Percentiles rank a stretch among this genome's conserved stretches.
Evolutionary conservation across 1,139 yeast genomes (phyloP).

Genomic region (Kazachstania sp.): DNA sequence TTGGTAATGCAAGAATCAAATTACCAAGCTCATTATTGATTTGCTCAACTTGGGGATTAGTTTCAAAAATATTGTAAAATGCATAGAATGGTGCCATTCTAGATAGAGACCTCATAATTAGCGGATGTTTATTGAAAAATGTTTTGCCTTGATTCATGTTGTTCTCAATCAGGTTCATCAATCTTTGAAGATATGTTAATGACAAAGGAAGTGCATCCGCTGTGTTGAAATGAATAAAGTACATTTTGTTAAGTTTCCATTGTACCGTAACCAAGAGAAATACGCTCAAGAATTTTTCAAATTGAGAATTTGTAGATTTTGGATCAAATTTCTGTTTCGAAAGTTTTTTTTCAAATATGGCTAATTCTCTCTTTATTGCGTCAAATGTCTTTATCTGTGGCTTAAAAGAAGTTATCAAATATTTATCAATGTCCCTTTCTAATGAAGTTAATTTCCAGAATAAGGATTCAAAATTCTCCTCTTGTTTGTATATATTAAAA

Average conservation of each 20-base stretch:
- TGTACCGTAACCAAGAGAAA: constrained; percentile 16
- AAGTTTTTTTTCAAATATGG: constrained; percentile 16
- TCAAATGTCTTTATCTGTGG: constrained; percentile 28
- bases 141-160: constrained; percentile 14
- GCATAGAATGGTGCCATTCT: constrained; percentile 21
- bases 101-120: constrained; percentile 17
- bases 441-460: constrained; percentile 28
- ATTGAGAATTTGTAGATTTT: constrained; percentile 14
- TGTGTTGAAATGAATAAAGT: constrained; percentile 19
- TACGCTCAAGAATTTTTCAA: constrained; percentile 21
- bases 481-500: constrained; percentile 24
- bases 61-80: constrained; percentile 20
- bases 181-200: constrained; percentile 14
- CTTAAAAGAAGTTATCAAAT: constrained; percentile 13
- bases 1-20: constrained; percentile 14
- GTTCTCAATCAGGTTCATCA: constrained; percentile 18
- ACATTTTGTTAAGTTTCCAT: constrained; percentile 26
- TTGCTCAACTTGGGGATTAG: constrained; percentile 16
- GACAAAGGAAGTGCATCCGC: constrained; percentile 16
- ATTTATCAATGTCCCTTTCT: constrained; percentile 27
- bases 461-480: constrained; percentile 24
- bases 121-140: constrained; percentile 22
- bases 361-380: constrained; percentile 22
- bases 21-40: constrained; percentile 20
- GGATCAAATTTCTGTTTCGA: constrained; percentile 5